phyloP scores from a whole-genome alignment of 768 basidiomycete species.

The Rhodotorula graminis region DNA sequence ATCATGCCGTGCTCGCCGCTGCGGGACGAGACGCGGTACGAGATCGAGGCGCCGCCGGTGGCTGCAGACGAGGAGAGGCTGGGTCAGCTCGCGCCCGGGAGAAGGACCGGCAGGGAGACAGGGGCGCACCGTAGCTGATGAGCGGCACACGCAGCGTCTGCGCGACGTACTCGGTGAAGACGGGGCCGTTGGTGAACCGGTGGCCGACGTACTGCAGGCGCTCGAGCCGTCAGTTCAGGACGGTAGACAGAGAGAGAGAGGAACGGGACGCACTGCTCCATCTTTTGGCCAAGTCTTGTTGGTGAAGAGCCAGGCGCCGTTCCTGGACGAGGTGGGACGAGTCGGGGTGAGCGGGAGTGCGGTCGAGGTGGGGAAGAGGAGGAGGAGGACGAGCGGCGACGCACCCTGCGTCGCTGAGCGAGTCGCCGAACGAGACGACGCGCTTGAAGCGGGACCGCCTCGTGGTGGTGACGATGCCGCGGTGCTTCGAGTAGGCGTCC shows the following conservation, averaged over 20 bases:
- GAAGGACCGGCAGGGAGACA: too few relatives aligned
- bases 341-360: neutral
- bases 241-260: too few relatives aligned
- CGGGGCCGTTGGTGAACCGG: conserved; percentile 15
- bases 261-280: neutral
- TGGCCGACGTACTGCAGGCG: conserved; percentile 3
- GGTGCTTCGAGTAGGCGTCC: neutral
- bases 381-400: neutral
- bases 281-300: conserved; percentile 12
- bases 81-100: neutral
- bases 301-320: conserved; percentile 8
- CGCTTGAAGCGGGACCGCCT: neutral
- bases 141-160: neutral
- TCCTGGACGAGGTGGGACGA: neutral
- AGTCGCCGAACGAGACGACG: conserved; percentile 17
- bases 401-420: conserved; percentile 11
- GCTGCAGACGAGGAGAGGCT: neutral
- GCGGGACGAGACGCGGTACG: neutral
- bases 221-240: too few relatives aligned
- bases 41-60: conserved; percentile 7
- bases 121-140: conserved; percentile 7
- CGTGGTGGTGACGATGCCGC: neutral
- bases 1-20: conserved; percentile 10
- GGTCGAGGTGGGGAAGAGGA: neutral
- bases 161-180: conserved; percentile 9